Conservation (phyloP, 2,329 filamentous ascomycete genomes). For the Capronia americana region DNA sequence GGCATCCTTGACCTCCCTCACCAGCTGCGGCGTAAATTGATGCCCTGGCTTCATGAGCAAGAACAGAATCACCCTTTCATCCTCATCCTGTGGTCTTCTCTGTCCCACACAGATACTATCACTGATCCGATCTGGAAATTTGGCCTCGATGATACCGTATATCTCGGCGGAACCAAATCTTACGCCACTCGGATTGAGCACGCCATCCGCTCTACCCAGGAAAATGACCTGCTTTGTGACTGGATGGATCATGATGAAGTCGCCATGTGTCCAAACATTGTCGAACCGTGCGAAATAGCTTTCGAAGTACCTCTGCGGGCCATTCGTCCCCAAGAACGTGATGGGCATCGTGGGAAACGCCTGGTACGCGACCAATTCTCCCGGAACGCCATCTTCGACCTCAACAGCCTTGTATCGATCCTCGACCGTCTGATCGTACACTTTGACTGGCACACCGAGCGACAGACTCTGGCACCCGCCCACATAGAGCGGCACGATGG, state of each 20-base stretch:
- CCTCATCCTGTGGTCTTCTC: slow-evolving; percentile 64
- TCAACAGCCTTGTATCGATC: slow-evolving; percentile 51
- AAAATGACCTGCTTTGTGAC: slow-evolving; percentile 69
- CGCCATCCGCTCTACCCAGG: slow-evolving; percentile 64
- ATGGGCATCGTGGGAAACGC: slow-evolving; percentile 79
- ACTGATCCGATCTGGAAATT: slow-evolving; percentile 67
- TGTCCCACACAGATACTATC: slow-evolving; percentile 85
- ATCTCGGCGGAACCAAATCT: slow-evolving; percentile 94
- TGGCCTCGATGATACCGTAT: slow-evolving; percentile 77
- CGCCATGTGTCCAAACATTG: slow-evolving; percentile 80
- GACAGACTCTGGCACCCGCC: slow-evolving; percentile 63
- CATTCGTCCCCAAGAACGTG: slow-evolving; percentile 63
- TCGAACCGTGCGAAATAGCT: slow-evolving; percentile 42
- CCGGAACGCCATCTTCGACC: slow-evolving; percentile 68
- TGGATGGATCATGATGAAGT: slow-evolving; percentile 76
- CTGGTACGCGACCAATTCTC: slow-evolving; percentile 73
- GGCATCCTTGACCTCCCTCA: slow-evolving; percentile 65
- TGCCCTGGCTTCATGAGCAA: slow-evolving; percentile 65
- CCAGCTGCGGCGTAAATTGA: slow-evolving; percentile 62
- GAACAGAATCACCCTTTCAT: slow-evolving; percentile 67
- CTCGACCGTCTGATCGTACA: slow-evolving; percentile 54
- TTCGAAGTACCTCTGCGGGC: slow-evolving; percentile 61
- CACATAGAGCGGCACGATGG: slow-evolving; percentile 69
- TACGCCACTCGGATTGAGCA: slow-evolving; percentile 80
- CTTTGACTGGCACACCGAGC: slow-evolving; percentile 59